Evolutionary conservation across 805 yeast genomes (phyloP), one percentile per base, ranked within the genome.

Genomic region (Saccharomyces mikatae): DNA sequence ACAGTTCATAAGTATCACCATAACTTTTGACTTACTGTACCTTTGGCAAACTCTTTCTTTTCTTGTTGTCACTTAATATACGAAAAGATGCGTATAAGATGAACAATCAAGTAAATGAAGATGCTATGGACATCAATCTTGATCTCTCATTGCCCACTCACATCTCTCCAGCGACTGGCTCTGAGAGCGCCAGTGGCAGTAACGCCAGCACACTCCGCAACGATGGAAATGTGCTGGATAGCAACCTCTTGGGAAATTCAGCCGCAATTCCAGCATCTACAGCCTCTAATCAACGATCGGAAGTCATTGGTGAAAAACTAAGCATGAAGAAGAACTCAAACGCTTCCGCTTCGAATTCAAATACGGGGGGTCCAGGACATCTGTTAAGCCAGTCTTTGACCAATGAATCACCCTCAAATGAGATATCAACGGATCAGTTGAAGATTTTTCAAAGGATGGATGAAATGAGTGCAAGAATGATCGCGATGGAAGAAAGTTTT

Each of bases 401-500:
- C 2, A 36, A 36, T 17, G 44, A 36, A 1, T 36, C 44, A 21
- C 44, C 44, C 11, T 36, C 44, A 11, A 36, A 36, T 11, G 44
- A 36, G 21, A 36, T 36, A 36, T 36, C 44, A 26, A 50, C 44
- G 44, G 41, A 9, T 46, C 58, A n/a, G 53, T 53, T 66, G 17
- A 58, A 66, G 50, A 57, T 67, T 51, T 66, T 62, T 48, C 72
- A 68, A 56, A 60, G 71, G 47, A 60, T 68, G 68, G 71, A 67
- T 49, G 72, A 68, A 29, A 53, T 68, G 29, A 60, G 68, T 27
- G 67, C 65, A 3, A 58, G 72, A 46, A 52, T 68, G 52, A 62
- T 65, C 1, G 59, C 58, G 8, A 61, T 68, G 71, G 73, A 69
- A 44, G 67, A 66, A 52, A 61, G 63, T 56, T 62, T 70, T 22